Conservation (phyloP, 306 rosid species). For the Sicyos edulis region DNA sequence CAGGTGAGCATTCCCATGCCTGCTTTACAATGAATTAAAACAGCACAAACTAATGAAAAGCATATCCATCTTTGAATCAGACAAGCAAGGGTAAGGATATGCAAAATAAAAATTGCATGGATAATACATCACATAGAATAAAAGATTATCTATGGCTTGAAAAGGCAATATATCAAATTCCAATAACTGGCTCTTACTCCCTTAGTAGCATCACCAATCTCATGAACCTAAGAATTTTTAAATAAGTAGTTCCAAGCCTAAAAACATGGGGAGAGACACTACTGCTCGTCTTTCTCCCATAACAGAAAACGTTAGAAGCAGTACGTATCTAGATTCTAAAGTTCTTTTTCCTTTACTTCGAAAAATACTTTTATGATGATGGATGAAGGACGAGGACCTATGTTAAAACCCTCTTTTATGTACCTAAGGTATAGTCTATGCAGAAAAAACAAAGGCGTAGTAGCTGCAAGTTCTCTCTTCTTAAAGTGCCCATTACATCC, state of each 20-base stretch:
- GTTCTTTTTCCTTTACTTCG: not conserved
- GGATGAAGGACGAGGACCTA: not conserved
- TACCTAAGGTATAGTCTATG: not conserved
- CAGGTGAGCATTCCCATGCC: constrained; percentile 67
- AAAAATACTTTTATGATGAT: not conserved
- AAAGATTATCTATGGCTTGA: not conserved
- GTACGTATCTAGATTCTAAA: not conserved
- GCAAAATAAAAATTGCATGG: not conserved
- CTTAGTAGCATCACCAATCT: not conserved
- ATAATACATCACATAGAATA: not conserved
- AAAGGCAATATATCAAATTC: not conserved
- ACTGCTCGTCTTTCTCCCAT: not conserved
- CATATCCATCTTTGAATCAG: constrained; percentile 1
- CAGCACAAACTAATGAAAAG: not conserved
- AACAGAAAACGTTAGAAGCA: not conserved
- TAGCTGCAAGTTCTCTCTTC: not conserved
- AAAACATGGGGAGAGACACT: not conserved
- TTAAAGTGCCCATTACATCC: not conserved
- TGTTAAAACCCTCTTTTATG: not conserved
- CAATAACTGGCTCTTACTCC: not conserved
- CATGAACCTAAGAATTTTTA: not conserved
- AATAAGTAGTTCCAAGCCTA: not conserved
- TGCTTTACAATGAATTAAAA: constrained; percentile 28
- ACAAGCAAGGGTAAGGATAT: not conserved
- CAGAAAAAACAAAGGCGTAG: not conserved